Conservation (phyloP, 768 basidiomycete species). For the Tulasnella sp. region DNA sequence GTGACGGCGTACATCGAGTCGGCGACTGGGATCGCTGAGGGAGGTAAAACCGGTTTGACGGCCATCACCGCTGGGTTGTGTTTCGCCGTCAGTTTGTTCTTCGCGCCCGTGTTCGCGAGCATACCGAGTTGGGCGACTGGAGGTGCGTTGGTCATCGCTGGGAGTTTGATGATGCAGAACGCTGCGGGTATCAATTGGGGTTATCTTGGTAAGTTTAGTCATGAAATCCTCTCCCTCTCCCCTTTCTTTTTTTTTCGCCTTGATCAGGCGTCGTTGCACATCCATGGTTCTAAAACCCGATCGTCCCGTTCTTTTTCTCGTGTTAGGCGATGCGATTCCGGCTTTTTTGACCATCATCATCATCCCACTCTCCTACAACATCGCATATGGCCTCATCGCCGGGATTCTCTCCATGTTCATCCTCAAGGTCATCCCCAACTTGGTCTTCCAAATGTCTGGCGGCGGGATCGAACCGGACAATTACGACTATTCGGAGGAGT, state of each 20-base stretch:
- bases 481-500: conserved; percentile 52
- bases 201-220: conserved; percentile 76
- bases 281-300: too few relatives aligned
- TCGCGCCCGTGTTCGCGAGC: conserved; percentile 78
- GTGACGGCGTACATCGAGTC: conserved; percentile 78
- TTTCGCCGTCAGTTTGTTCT: conserved; percentile 80
- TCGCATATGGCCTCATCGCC: conserved; percentile 81
- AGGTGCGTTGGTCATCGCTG: conserved; percentile 57
- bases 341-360: conserved; percentile 74
- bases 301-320: too few relatives aligned
- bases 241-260: too few relatives aligned
- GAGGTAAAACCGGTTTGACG: conserved; percentile 77
- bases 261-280: too few relatives aligned
- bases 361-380: conserved; percentile 47
- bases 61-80: conserved; percentile 59
- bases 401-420: conserved; percentile 60
- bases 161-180: conserved; percentile 30
- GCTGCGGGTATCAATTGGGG: conserved; percentile 83
- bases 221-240: too few relatives aligned
- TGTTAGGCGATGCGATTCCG: conserved; percentile 52
- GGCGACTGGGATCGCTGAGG: conserved; percentile 47
- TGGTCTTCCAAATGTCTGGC: conserved; percentile 42
- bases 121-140: conserved; percentile 84
- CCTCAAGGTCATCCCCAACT: conserved; percentile 57
- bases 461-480: conserved; percentile 54